phyloP scores from a whole-genome alignment of 2,329 filamentous ascomycete species.

The Aspergillus vadensis region DNA sequence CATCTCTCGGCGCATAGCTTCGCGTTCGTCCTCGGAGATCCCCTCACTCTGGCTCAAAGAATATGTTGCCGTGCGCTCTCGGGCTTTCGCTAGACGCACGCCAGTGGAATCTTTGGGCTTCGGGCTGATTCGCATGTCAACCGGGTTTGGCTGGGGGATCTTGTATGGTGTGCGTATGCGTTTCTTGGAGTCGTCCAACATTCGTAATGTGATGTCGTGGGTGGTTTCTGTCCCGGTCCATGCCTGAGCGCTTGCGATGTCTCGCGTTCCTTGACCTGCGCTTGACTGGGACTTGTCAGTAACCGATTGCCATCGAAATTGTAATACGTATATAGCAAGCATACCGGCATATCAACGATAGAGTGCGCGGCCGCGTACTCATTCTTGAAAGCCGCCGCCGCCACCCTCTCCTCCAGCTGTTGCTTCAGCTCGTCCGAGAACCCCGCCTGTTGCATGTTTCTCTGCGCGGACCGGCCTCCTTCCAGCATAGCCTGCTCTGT shows the following conservation, averaged over 20 bases:
- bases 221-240: slow-evolving; percentile 79
- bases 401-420: slow-evolving; percentile 61
- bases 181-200: slow-evolving; percentile 68
- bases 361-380: slow-evolving; percentile 58
- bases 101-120: slow-evolving; percentile 49
- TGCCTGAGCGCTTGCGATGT: slow-evolving; percentile 66
- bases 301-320: too few relatives aligned
- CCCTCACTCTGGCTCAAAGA: slow-evolving; percentile 55
- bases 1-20: slow-evolving; percentile 70
- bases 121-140: slow-evolving; percentile 49
- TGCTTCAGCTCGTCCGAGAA: slow-evolving; percentile 64
- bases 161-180: slow-evolving; percentile 51
- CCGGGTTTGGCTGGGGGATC: slow-evolving; percentile 42
- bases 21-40: slow-evolving; percentile 70
- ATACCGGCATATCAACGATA: slow-evolving; percentile 55
- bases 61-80: slow-evolving; percentile 61
- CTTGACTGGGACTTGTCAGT: slow-evolving; percentile 33
- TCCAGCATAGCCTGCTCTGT: slow-evolving; percentile 60
- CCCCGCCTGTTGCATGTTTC: slow-evolving; percentile 61
- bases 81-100: slow-evolving; percentile 57
- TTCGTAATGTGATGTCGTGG: slow-evolving; percentile 77
- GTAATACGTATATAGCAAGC: slow-evolving; percentile 1
- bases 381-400: slow-evolving; percentile 56
- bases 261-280: slow-evolving; percentile 68
- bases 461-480: slow-evolving; percentile 57